Percentiles rank a stretch among this genome's conserved stretches.
phyloP scores from a whole-genome alignment of 2,329 filamentous ascomycete species.

The Trichocomaceae sp. region DNA sequence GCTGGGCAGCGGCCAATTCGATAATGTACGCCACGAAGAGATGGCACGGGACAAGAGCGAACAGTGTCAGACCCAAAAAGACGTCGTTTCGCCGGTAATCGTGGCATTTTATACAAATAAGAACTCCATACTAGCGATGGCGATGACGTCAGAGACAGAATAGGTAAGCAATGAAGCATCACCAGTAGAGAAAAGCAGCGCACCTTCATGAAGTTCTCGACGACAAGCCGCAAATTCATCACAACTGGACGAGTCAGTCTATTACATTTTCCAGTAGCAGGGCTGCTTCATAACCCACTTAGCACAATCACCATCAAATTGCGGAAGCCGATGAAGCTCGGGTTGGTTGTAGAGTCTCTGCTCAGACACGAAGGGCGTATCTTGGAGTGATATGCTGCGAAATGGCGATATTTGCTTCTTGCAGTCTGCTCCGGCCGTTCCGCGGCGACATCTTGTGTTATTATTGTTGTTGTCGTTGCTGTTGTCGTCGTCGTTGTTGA shows the following conservation, averaged over 20 bases:
- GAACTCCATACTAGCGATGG: slow-evolving; percentile 69
- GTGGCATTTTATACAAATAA: slow-evolving; percentile 86
- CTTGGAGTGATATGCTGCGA: slow-evolving; percentile 74
- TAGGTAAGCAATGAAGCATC: no score
- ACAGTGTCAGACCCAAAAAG: slow-evolving; percentile 67
- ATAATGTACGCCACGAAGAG: slow-evolving; percentile 86
- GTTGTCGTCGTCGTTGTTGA: neutral
- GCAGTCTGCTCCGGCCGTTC: slow-evolving; percentile 16
- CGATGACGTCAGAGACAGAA: slow-evolving; percentile 7
- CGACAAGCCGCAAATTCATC: slow-evolving; percentile 86
- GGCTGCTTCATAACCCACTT: slow-evolving; percentile 46
- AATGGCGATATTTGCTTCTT: slow-evolving; percentile 77
- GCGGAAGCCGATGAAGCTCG: slow-evolving; percentile 87
- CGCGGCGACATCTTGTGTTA: slow-evolving; percentile 13
- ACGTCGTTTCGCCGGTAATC: slow-evolving; percentile 77
- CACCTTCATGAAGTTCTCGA: slow-evolving; percentile 95
- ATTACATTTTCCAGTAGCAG: no score
- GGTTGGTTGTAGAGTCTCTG: slow-evolving; percentile 65
- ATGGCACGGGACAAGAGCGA: slow-evolving; percentile 82
- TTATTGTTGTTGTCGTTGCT: slow-evolving; percentile 5
- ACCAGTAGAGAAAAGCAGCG: slow-evolving; percentile 1
- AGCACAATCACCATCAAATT: slow-evolving; percentile 95
- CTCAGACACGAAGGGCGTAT: slow-evolving; percentile 73
- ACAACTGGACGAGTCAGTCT: slow-evolving; percentile 54
- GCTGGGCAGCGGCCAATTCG: slow-evolving; percentile 72